Base-by-base conservation (phyloP, 768 basidiomycete species). In the Pilatotrama ljubarskyi region DNA sequence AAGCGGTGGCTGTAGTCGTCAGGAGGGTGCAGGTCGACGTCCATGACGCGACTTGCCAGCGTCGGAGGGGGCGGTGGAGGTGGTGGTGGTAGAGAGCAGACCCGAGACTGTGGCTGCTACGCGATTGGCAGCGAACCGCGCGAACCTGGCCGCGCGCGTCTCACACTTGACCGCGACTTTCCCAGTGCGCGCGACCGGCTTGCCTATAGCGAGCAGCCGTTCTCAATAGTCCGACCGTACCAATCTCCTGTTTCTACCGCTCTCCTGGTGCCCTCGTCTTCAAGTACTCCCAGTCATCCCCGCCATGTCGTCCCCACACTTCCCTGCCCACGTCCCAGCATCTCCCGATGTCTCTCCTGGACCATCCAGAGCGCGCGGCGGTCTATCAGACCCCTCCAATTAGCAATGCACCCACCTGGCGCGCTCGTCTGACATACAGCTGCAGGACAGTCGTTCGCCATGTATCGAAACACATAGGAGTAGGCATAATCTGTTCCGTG, bases 401-500 rank as follows among this genome's bases (percentile, higher is more conserved):
- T n/a, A 29, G 48, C 25, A 38, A 48, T 29, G 61, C 47, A 10
- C 49, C 51, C 6, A 18, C 47, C 42, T 59, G 51, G 58, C 47
- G 48, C 1, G 46, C 47, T 4, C 56, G 56, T 5, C 26, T 59
- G 26, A 17, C 18, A 26, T 46, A 57, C 24, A 47, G 43, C 53
- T 15, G 18, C 32, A 57, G 55, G n/a, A 26, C 50, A 5, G 59
- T 62, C 0, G 15, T 46, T 15, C 51, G 52, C 7, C 67, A 70
- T 50, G 49, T 68, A 37, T 63, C 63, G 26, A 62, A 65, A 22
- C 69, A 70, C 70, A 81, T 83, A 6, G 93, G 93, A 4, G 85
- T 91, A 43, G 93, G 93, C n/a, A 77, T 93, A 46, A 83, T 95
- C 35, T 93, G 91, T 65, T 82, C 90, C 11, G 91, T 94, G 3